Base-by-base conservation (phyloP, 306 rosid genomes). In the Rosa chinensis region DNA sequence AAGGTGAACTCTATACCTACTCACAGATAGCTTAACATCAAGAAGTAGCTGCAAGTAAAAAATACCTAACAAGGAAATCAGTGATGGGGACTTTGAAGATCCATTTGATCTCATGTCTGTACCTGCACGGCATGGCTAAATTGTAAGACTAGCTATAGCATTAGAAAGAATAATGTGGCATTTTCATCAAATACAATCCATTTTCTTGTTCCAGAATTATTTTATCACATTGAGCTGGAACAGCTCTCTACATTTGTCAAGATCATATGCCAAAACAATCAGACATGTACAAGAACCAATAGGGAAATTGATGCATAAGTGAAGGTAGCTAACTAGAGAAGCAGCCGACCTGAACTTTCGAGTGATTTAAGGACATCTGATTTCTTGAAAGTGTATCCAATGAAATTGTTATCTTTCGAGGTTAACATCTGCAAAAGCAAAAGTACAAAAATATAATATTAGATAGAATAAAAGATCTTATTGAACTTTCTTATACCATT, bases 371-470 rank as follows among this genome's bases (percentile, higher is more conserved):
- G 88, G 74, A 91, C 86, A 80, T 93, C 97, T 11, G 99, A 96
- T 72, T 96, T 93, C 86, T 91, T 93, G 70, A 74, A 96, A 70
- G 98, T 96, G 85, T 89, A 96, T 80, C 98, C 99, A 68, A 96
- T 96, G 89, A 96, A 96, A 79, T 96, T 96, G 79, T 87, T 91
- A 81, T 96, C 99, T 86, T 93, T 96, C 66, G 99, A 96, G 23
- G 98, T 90, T 87, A 96, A 83, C 99, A 96, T 96, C 99, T 96
- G 97, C 71, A 84, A 81, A 43, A 72, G 45, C 61, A 72, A 74
- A 66, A 6, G 28, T 39, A 16, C 37, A 43, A 37, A 55, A 68
- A 52, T 5, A 44, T 49, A 25, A 14, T 14, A 8, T 73, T 52
- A 73, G 77, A 52, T 52, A 1, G 23, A 52, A 53, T 5, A 6